These are phyloP conservation scores for Jamesozyma spencerorum DNA, from an alignment of 805 yeast genomes.

Conservation along the genomic window DNA sequence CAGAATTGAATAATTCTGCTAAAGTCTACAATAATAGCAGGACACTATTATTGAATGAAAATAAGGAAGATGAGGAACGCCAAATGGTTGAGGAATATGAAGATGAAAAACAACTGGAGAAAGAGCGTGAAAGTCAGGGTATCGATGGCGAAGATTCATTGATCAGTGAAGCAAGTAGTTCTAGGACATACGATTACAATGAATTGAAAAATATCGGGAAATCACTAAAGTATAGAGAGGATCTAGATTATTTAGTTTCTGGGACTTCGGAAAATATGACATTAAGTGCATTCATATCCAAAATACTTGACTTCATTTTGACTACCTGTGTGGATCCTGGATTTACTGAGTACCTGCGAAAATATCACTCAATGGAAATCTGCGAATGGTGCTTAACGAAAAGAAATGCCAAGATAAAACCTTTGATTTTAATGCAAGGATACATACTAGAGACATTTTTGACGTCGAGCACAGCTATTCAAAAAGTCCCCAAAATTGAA, in stretches of 20 bases:
- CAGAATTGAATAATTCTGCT: not conserved
- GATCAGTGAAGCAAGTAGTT: not conserved
- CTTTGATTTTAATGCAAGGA: conserved; percentile 14
- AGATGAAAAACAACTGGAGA: conserved; percentile 6
- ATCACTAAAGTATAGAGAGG: conserved; percentile 29
- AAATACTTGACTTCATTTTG: conserved; percentile 17
- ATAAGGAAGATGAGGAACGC: conserved; percentile 11
- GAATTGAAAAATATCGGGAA: conserved; percentile 30
- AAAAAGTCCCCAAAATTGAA: not conserved
- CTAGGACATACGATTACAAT: conserved; percentile 15
- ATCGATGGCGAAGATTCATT: not conserved
- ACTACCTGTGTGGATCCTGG: conserved; percentile 12
- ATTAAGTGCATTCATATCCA: conserved; percentile 8
- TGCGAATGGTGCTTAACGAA: conserved; percentile 16
- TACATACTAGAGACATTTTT: conserved; percentile 4
- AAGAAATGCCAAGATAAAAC: not conserved
- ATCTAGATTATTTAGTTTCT: conserved; percentile 26
- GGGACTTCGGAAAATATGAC: not conserved
- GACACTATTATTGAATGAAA: conserved; percentile 13
- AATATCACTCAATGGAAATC: conserved; percentile 14
- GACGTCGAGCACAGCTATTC: not conserved
- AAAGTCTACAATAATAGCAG: conserved; percentile 17
- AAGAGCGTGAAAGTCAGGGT: not conserved
- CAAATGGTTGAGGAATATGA: conserved; percentile 7
- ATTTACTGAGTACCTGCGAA: conserved; percentile 13